Evolutionary conservation across 179 eudicot species (phyloP), one percentile per base, ranked within the genome.

Genomic region (Corrigiola litoralis): DNA sequence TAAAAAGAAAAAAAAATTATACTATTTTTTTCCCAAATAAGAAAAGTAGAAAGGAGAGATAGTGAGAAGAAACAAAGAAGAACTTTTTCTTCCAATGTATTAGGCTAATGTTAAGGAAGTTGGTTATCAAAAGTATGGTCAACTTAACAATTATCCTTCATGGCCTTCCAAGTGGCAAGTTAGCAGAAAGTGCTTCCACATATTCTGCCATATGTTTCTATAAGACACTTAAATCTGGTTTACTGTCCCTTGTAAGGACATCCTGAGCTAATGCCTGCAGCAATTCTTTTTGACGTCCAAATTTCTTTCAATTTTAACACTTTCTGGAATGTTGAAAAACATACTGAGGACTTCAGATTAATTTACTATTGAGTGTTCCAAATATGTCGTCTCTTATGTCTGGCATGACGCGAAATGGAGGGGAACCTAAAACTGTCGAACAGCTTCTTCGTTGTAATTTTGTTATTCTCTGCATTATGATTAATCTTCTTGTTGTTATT

Each of bases 361-460:
- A 16, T 13, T 29, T 42, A 31, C 2, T 2, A 25, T 38, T 18
- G 23, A 44, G 21, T 25, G 8, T 13, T 41, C 48, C 25, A 23
- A 44, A 33, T 60, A 86, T 88, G 95, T 77, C 80, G 70, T 17
- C n/a, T n/a, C n/a, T n/a, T n/a, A n/a, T 76, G 16, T 76, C 80
- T 31, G 70, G 68, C 66, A 33, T 70, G 61, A 71, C 14, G 38
- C 68, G 65, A 54, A 55, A 51, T 51, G 32, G 74, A 56, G 76
- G 78, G 20, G 45, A 57, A 20, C 33, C 77, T 11, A 79, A 34
- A 61, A 73, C 89, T 24, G 65, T 76, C 20, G 79, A 81, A 71
- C 88, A 87, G 61, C 75, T 85, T 63, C 75, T 85, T 20, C 83
- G 69, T 60, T 80, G 95, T 87, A 79, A 61, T 52, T 21, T 58